These are phyloP conservation scores for Nicotiana attenuata DNA, from an alignment of 257 asterid species.

Conservation along the genomic window DNA sequence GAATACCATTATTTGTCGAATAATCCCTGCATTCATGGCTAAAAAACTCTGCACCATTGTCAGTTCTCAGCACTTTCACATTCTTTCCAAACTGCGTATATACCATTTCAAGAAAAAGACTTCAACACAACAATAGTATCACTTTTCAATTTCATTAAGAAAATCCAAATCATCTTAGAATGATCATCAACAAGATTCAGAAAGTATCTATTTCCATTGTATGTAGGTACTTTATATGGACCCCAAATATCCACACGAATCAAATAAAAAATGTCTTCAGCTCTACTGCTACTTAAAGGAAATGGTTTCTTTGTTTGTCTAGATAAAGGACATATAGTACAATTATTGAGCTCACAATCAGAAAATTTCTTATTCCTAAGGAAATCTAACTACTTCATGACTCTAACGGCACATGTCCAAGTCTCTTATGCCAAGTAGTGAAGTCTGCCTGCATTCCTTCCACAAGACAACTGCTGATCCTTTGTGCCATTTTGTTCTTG, in stretches of 20 bases:
- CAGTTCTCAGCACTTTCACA: background rate
- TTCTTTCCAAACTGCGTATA: background rate
- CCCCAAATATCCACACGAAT: background rate
- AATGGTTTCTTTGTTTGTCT: background rate
- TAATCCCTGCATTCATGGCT: background rate
- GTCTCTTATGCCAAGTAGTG: background rate
- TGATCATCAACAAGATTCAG: background rate
- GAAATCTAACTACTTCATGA: background rate
- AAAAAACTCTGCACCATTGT: background rate
- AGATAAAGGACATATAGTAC: background rate
- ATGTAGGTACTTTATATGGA: background rate
- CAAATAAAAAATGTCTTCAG: background rate
- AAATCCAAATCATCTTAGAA: background rate
- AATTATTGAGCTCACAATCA: background rate
- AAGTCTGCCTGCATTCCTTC: background rate
- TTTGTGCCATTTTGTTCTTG: too few species aligned
- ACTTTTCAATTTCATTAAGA: background rate
- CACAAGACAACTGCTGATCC: background rate
- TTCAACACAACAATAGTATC: background rate
- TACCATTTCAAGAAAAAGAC: background rate
- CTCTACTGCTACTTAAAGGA: background rate
- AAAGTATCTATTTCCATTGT: background rate
- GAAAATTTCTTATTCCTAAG: background rate
- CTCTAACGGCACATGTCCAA: background rate
- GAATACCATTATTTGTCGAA: background rate